These are phyloP conservation scores for Fusarium begoniae DNA, from an alignment of 2,329 filamentous ascomycete genomes.

Conservation along the genomic window DNA sequence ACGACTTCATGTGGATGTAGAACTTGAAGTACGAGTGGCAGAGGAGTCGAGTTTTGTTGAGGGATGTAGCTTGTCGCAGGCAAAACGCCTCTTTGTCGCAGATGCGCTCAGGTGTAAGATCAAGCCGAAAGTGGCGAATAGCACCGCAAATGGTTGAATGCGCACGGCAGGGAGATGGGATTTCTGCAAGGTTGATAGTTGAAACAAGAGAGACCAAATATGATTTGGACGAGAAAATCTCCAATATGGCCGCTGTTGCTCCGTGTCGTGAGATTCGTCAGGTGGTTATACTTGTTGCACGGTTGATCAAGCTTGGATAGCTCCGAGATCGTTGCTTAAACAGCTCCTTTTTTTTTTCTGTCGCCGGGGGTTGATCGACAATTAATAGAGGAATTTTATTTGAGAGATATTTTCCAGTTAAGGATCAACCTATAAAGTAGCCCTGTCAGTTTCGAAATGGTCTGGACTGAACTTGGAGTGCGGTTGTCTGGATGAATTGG, in stretches of 20 bases:
- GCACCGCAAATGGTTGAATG: constrained; percentile 17
- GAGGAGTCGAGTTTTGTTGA: constrained; percentile 31
- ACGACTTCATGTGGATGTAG: constrained; percentile 39
- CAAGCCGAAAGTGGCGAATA: constrained; percentile 24
- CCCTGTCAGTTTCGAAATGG: constrained; percentile 24
- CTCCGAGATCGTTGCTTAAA: constrained; percentile 34
- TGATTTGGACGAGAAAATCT: constrained; percentile 30
- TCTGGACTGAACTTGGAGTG: constrained; percentile 10
- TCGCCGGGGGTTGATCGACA: background rate
- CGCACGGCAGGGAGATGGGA: background rate
- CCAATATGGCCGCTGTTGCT: constrained; percentile 27
- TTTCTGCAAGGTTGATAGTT: constrained; percentile 3
- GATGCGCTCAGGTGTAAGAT: constrained; percentile 35
- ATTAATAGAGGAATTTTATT: constrained; percentile 1
- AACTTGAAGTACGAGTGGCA: constrained; percentile 1
- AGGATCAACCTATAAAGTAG: constrained; percentile 20
- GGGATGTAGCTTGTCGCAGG: constrained; percentile 35
- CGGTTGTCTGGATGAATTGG: constrained; percentile 18
- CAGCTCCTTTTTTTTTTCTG: constrained; percentile 10
- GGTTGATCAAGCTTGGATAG: constrained; percentile 37
- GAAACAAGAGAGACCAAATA: background rate
- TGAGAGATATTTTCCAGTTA: constrained; percentile 16
- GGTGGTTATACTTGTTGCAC: constrained; percentile 32
- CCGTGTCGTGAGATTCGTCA: constrained; percentile 40
- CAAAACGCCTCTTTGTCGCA: constrained; percentile 44